Evolutionary conservation across 805 yeast genomes (phyloP).

Genomic region (Metschnikowia shivogae): DNA sequence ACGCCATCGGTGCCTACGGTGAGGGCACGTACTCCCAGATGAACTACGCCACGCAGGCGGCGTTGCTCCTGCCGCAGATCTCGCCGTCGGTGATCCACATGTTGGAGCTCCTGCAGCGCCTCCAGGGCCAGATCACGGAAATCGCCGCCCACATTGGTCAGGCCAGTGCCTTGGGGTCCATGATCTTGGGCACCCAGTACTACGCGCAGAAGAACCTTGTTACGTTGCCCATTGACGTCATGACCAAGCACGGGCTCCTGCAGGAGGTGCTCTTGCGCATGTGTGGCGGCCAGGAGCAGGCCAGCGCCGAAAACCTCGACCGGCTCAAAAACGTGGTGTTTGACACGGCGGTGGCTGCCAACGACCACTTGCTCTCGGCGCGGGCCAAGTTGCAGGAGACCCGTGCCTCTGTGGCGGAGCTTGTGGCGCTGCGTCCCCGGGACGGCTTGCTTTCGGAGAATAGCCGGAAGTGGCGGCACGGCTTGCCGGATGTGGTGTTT

Average conservation of each 20-base stretch:
- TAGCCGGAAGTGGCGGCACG: slow-evolving; percentile 38
- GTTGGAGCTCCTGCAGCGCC: slow-evolving; percentile 41
- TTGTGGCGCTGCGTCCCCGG: slow-evolving; percentile 22
- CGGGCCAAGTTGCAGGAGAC: slow-evolving; percentile 46
- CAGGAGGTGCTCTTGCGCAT: slow-evolving; percentile 60
- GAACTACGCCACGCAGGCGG: slow-evolving; percentile 60
- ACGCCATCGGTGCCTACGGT: slow-evolving; percentile 68
- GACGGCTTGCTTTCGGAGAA: slow-evolving; percentile 22
- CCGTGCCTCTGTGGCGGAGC: slow-evolving; percentile 31
- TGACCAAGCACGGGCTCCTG: slow-evolving; percentile 51
- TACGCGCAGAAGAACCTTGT: slow-evolving; percentile 53
- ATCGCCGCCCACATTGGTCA: slow-evolving; percentile 81
- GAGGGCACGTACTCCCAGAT: slow-evolving; percentile 77
- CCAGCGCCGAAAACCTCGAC: slow-evolving; percentile 26
- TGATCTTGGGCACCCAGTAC: slow-evolving; percentile 56
- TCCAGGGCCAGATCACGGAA: slow-evolving; percentile 49
- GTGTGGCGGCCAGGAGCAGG: slow-evolving; percentile 39
- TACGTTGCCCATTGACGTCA: slow-evolving; percentile 58
- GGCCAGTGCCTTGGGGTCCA: slow-evolving; percentile 65
- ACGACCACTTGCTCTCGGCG: slow-evolving; percentile 75
- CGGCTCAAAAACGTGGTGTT: slow-evolving; percentile 56
- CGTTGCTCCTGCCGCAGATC: slow-evolving; percentile 51
- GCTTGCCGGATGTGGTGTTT: slow-evolving; percentile 59
- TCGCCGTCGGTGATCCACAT: slow-evolving; percentile 52
- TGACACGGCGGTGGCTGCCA: slow-evolving; percentile 69